phyloP scores from a whole-genome alignment of 2,329 filamentous ascomycete species.

The Pseudogymnoascus sp. region DNA sequence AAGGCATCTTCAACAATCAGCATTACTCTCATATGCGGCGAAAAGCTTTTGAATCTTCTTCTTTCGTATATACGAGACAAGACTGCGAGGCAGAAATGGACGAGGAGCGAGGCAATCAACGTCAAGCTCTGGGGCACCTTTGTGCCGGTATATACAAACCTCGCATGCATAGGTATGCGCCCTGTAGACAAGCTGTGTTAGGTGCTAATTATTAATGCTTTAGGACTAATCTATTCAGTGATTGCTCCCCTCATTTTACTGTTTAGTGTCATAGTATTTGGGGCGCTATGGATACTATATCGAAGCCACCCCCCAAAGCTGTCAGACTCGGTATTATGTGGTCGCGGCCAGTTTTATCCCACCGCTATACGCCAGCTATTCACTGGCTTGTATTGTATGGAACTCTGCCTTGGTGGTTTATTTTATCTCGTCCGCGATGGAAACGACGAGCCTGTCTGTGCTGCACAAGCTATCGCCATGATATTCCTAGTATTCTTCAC shows the following conservation, averaged over 20 bases:
- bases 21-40: conserved; percentile 15
- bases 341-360: conserved; percentile 59
- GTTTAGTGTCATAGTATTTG: conserved; percentile 85
- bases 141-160: conserved; percentile 60
- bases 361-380: conserved; percentile 21
- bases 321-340: conserved; percentile 32
- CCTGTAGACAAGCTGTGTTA: conserved; percentile 10
- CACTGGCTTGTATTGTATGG: conserved; percentile 22
- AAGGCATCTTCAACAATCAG: conserved; percentile 15
- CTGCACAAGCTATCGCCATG: conserved; percentile 21
- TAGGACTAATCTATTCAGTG: conserved; percentile 72
- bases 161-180: conserved; percentile 14
- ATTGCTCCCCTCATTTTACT: conserved; percentile 81
- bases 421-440: conserved; percentile 21
- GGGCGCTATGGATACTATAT: conserved; percentile 73
- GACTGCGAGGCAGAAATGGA: conserved; percentile 8
- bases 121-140: conserved; percentile 53
- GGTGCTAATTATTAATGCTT: conserved; percentile 11
- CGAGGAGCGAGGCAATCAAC: neutral
- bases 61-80: conserved; percentile 3
- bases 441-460: conserved; percentile 15
- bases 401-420: conserved; percentile 20
- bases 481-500: conserved; percentile 18
- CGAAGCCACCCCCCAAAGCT: neutral
- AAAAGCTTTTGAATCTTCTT: conserved; percentile 10